Conservation (phyloP, 176 grass and related monocot species). For the Hyparrhenia diplandra region DNA sequence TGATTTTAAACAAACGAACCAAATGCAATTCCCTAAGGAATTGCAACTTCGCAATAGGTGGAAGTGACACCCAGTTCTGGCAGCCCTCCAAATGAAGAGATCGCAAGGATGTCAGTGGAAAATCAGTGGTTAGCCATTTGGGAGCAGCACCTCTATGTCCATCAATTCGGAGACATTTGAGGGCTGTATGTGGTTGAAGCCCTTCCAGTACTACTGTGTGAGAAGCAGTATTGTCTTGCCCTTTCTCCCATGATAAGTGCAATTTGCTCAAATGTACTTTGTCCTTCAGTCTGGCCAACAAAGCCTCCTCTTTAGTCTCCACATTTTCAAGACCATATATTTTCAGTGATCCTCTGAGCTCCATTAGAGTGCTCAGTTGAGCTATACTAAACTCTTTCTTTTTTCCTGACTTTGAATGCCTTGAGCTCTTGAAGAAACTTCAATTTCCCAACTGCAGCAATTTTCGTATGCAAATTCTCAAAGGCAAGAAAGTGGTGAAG, state of each 20-base stretch:
- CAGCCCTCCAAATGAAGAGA: not conserved
- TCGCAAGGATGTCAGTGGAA: not conserved
- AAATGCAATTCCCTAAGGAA: conserved; percentile 16
- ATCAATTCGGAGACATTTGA: not conserved
- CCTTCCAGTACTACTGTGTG: conserved; percentile 10
- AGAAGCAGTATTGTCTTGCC: not conserved
- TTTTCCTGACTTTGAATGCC: not conserved
- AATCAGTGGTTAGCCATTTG: conserved; percentile 6
- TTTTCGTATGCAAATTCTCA: not conserved
- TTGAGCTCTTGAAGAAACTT: conserved; percentile 31
- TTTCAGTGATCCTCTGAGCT: conserved; percentile 13
- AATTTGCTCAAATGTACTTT: not conserved
- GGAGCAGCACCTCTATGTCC: not conserved
- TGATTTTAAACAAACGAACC: not conserved
- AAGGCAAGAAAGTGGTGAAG: conserved; percentile 7
- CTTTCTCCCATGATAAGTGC: not conserved
- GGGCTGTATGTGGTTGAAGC: not conserved
- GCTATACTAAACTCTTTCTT: not conserved
- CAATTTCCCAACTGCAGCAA: conserved; percentile 8
- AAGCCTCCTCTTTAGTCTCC: not conserved
- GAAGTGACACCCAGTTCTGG: not conserved
- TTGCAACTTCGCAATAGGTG: conserved; percentile 21
- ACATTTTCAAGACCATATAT: conserved; percentile 21
- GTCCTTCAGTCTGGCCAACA: not conserved
- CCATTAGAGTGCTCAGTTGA: not conserved